Conservation (phyloP, 306 rosid species). For the Inga oerstediana region DNA sequence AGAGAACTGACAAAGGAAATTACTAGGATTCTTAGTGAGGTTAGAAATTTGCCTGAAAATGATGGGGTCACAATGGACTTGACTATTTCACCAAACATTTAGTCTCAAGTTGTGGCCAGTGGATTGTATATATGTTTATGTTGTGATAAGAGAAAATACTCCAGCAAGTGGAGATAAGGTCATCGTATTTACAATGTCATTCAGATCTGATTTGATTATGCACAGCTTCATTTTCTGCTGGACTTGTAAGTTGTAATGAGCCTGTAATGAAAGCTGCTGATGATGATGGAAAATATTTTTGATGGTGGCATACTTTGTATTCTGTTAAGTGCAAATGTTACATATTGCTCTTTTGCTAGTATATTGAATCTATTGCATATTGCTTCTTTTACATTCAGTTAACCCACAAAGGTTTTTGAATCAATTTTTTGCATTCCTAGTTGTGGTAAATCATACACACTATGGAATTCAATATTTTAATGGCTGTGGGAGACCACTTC, state of each 20-base stretch:
- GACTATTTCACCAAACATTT: conserved; percentile 62
- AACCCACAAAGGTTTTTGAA: not conserved
- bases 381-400: not conserved
- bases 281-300: conserved; percentile 23
- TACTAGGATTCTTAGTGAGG: conserved; percentile 73
- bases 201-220: conserved; percentile 18
- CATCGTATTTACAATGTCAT: conserved; percentile 10
- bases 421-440: not conserved
- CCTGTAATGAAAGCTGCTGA: conserved; percentile 25
- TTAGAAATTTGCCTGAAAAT: conserved; percentile 77
- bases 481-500: not conserved
- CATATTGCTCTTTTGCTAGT: not conserved
- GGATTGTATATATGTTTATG: conserved; percentile 24
- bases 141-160: conserved; percentile 15
- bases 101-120: conserved; percentile 32
- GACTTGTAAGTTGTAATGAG: conserved; percentile 1
- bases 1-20: conserved; percentile 70
- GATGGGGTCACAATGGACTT: conserved; percentile 71
- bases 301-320: conserved; percentile 12
- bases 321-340: not conserved
- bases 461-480: not conserved
- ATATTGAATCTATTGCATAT: conserved; percentile 12
- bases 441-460: not conserved
- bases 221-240: conserved; percentile 23
- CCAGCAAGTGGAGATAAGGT: conserved; percentile 12